A percentile compares a stretch with the other conserved stretches of the same genome.
Evolutionary conservation across 139 green algal genomes (phyloP).

Genomic region (Tetraselmis striata): DNA sequence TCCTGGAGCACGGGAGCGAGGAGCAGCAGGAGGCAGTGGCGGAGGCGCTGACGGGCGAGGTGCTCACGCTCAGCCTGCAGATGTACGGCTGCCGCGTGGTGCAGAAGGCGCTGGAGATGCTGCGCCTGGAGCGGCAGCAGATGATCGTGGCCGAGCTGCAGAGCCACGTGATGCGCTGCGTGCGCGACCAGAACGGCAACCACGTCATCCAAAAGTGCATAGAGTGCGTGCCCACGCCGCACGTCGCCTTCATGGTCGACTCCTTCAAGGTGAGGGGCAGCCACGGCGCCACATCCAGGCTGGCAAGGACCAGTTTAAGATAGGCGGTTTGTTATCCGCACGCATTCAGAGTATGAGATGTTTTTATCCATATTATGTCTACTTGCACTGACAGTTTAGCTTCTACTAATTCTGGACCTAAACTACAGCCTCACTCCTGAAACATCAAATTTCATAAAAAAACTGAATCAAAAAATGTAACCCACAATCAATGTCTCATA

Average conservation of each 20-base stretch:
- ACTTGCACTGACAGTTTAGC: too few species aligned
- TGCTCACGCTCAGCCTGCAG: slow-evolving; percentile 67
- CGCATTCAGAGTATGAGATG: too few species aligned
- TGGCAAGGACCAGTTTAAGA: too few species aligned
- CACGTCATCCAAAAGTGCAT: slow-evolving; percentile 92
- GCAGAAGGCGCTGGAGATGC: slow-evolving; percentile 55
- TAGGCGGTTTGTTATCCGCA: too few species aligned
- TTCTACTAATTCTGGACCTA: too few species aligned
- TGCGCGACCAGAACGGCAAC: slow-evolving; percentile 94
- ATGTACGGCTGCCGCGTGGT: slow-evolving; percentile 92
- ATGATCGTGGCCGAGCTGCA: slow-evolving; percentile 58
- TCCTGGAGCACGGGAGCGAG: slow-evolving; percentile 64
- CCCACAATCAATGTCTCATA: too few species aligned
- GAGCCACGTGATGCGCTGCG: slow-evolving; percentile 63
- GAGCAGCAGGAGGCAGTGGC: slow-evolving; percentile 14
- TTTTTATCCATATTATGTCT: too few species aligned
- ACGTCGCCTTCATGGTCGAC: slow-evolving; percentile 55
- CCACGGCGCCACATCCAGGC: too few species aligned
- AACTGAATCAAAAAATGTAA: too few species aligned
- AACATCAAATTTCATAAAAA: too few species aligned
- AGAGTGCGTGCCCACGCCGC: slow-evolving; percentile 66
- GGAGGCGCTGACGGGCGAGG: slow-evolving; percentile 32
- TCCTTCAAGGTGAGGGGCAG: too few species aligned
- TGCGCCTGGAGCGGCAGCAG: slow-evolving; percentile 24
- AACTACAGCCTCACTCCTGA: too few species aligned